Conservation (phyloP, 352 stramenopile genomes). For the Pythium utonaiense region DNA sequence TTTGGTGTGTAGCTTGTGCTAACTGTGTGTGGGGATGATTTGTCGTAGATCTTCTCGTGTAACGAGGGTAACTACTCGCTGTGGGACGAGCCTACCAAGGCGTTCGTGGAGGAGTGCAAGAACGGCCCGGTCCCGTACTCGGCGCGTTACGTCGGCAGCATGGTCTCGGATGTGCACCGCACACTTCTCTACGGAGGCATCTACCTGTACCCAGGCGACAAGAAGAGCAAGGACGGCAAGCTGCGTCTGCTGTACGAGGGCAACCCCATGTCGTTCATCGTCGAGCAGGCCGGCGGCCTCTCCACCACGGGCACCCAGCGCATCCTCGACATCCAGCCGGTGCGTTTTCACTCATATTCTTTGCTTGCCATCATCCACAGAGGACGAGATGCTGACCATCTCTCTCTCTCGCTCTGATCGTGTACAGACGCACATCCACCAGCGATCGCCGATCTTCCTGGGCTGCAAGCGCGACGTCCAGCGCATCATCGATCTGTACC, state of each 20-base stretch:
- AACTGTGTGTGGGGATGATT: not conserved
- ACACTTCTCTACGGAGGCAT: conserved; percentile 98
- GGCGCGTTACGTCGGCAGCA: conserved; percentile 96
- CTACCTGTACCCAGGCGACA: conserved; percentile 97
- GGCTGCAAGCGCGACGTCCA: conserved; percentile 89
- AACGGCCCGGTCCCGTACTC: conserved; percentile 69
- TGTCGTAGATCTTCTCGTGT: conserved; percentile 95
- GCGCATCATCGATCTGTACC: conserved; percentile 75
- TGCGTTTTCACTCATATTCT: conserved; percentile 24
- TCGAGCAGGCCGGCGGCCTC: conserved; percentile 96
- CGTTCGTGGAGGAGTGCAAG: conserved; percentile 89
- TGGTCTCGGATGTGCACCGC: conserved; percentile 99
- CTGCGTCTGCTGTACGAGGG: conserved; percentile 98
- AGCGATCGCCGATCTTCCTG: conserved; percentile 97
- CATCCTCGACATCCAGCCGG: conserved; percentile 93
- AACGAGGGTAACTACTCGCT: conserved; percentile 97
- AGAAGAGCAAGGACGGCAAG: conserved; percentile 92
- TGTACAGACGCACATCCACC: conserved; percentile 91
- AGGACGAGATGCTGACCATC: too few species aligned
- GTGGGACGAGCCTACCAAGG: conserved; percentile 93
- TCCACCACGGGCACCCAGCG: conserved; percentile 92
- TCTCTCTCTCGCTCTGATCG: too few species aligned
- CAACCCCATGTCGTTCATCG: conserved; percentile 99
- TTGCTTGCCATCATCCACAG: too few species aligned
- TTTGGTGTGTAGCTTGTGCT: too few species aligned